Percentiles rank a stretch among this genome's conserved stretches.
phyloP scores from a whole-genome alignment of 208 protist genomes.

The Trypanosoma mega region DNA sequence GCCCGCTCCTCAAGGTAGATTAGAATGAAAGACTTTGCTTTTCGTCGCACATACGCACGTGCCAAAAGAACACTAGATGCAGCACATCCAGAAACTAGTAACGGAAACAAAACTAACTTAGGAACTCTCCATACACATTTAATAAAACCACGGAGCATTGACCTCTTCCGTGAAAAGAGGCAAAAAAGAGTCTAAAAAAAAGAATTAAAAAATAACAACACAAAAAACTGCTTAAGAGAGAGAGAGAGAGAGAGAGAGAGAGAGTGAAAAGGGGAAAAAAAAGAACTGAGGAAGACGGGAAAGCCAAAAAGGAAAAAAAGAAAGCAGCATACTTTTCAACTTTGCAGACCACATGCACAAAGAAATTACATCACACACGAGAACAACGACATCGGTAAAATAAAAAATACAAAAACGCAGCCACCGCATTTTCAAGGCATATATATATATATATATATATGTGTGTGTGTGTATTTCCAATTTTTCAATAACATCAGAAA shows the following conservation, averaged over 20 bases:
- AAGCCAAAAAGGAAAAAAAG: neutral
- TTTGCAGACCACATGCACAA: too few species aligned
- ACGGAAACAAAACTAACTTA: conserved; percentile 3
- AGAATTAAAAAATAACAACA: neutral
- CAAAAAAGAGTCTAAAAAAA: neutral
- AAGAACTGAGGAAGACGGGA: too few species aligned
- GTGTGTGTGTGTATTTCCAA: too few species aligned
- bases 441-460: too few species aligned
- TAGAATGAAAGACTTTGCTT: conserved; percentile 6
- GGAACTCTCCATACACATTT: neutral
- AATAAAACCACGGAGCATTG: too few species aligned
- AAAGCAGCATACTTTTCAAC: neutral
- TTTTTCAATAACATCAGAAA: too few species aligned
- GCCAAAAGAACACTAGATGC: conserved; percentile 12
- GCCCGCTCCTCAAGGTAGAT: conserved; percentile 15
- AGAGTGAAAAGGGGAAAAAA: too few species aligned
- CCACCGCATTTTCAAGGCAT: too few species aligned
- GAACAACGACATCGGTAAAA: neutral
- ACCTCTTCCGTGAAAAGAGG: too few species aligned
- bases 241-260: too few species aligned
- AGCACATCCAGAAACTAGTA: conserved; percentile 18
- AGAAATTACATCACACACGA: too few species aligned
- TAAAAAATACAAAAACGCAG: neutral
- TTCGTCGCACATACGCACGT: conserved; percentile 9
- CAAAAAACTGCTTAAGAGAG: neutral